Evolutionary conservation across 257 asterid genomes (phyloP).

Genomic region (Capsicum rhomboideum): DNA sequence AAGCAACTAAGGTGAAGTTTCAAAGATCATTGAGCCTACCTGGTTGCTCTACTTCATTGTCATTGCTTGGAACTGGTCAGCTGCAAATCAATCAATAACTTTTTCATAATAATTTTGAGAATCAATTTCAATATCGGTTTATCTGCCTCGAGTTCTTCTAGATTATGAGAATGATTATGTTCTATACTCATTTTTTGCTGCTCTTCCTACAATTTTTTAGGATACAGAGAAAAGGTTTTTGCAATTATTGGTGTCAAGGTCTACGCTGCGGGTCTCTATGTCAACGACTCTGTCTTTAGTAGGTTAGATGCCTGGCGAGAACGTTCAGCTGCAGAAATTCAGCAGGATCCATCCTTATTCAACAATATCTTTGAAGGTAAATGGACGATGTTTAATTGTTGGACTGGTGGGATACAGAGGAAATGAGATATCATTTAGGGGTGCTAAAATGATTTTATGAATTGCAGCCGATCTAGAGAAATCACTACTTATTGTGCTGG

Average conservation of each 20-base stretch:
- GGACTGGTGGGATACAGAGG: neutral
- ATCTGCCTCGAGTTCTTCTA: neutral
- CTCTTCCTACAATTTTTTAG: conserved; percentile 25
- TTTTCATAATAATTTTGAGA: neutral
- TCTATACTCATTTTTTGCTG: conserved; percentile 2
- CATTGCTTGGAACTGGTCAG: conserved; percentile 83
- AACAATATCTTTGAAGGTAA: conserved; percentile 57
- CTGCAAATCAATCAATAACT: neutral
- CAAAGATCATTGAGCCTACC: conserved; percentile 58
- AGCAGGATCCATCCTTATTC: conserved; percentile 47
- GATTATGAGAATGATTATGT: neutral
- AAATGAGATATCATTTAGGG: neutral
- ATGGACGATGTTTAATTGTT: neutral
- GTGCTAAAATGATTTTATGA: conserved; percentile 8
- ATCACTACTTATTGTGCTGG: conserved; percentile 67
- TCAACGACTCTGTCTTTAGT: conserved; percentile 40
- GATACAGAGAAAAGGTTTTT: conserved; percentile 81
- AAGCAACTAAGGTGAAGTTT: conserved; percentile 74
- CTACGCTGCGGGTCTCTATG: conserved; percentile 76
- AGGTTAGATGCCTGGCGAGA: conserved; percentile 65
- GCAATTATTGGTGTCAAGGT: conserved; percentile 89
- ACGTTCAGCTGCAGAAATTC: conserved; percentile 41
- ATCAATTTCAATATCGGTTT: neutral
- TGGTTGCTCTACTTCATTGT: conserved; percentile 53
- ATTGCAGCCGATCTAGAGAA: conserved; percentile 78